Evolutionary conservation across 495 filamentous ascomycete species (phyloP).

Genomic region (Penicillium roqueforti): DNA sequence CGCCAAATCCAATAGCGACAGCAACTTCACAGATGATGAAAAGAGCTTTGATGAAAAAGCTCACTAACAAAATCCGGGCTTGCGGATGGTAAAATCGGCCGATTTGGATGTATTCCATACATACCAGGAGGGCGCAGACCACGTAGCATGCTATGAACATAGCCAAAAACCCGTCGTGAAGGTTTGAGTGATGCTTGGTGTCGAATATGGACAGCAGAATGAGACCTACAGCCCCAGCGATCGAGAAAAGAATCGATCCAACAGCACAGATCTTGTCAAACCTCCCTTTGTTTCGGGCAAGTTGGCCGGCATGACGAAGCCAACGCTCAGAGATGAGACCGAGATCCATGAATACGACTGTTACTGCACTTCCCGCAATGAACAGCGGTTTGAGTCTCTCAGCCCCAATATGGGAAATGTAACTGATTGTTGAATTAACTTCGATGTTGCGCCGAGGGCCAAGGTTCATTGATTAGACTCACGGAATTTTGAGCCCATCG

Average conservation of each 20-base stretch:
- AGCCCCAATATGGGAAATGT: constrained; percentile 71
- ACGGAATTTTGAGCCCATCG: constrained; percentile 57
- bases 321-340: constrained; percentile 68
- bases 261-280: constrained; percentile 60
- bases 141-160: constrained; percentile 69
- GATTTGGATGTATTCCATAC: constrained; percentile 72
- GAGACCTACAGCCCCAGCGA: constrained; percentile 65
- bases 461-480: constrained; percentile 21
- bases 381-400: constrained; percentile 70
- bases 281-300: constrained; percentile 57
- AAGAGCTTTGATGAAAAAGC: constrained; percentile 69
- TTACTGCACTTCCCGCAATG: constrained; percentile 65
- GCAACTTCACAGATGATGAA: constrained; percentile 72
- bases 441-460: not conserved
- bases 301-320: constrained; percentile 62
- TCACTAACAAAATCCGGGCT: constrained; percentile 59
- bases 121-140: constrained; percentile 67
- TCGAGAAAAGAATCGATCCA: constrained; percentile 60
- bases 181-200: constrained; percentile 51
- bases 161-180: constrained; percentile 67
- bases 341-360: constrained; percentile 72
- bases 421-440: constrained; percentile 9
- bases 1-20: constrained; percentile 57
- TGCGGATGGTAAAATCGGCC: constrained; percentile 58
- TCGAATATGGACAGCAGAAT: constrained; percentile 76